These are phyloP conservation scores for Skeletonema tropicum DNA, from an alignment of 108 stramenopile species.

Conservation along the genomic window DNA sequence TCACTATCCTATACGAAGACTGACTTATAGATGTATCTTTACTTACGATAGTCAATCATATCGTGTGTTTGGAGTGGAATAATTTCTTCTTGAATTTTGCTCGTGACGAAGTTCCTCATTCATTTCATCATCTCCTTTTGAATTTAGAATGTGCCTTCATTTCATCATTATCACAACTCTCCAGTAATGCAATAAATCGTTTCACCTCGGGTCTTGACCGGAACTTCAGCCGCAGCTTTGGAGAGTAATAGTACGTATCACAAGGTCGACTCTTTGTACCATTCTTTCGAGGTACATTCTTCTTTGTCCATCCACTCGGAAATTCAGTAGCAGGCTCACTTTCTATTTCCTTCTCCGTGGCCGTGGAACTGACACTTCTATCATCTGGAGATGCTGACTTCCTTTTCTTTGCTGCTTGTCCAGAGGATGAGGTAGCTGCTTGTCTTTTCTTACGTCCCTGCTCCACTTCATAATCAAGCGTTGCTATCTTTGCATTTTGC, in stretches of 20 bases:
- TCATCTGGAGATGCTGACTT: too few relatives aligned
- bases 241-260: neutral
- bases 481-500: slow-evolving; percentile 31
- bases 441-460: slow-evolving; percentile 8
- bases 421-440: neutral
- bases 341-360: neutral
- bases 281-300: neutral
- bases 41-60: too few relatives aligned
- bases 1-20: too few relatives aligned
- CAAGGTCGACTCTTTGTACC: neutral
- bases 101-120: too few relatives aligned
- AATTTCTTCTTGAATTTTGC: too few relatives aligned
- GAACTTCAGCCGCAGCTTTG: slow-evolving; percentile 12
- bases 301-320: slow-evolving; percentile 8
- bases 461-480: slow-evolving; percentile 24
- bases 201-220: slow-evolving; percentile 21
- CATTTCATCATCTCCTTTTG: slow-evolving; percentile 3
- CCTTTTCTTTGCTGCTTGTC: too few relatives aligned
- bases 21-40: too few relatives aligned
- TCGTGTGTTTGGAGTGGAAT: too few relatives aligned
- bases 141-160: slow-evolving; percentile 3
- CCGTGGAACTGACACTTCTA: too few relatives aligned
- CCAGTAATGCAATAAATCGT: slow-evolving; percentile 1
- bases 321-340: neutral
- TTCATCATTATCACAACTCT: slow-evolving; percentile 10